phyloP scores from a whole-genome alignment of 768 basidiomycete genomes.

The Suillus fuscotomentosus region DNA sequence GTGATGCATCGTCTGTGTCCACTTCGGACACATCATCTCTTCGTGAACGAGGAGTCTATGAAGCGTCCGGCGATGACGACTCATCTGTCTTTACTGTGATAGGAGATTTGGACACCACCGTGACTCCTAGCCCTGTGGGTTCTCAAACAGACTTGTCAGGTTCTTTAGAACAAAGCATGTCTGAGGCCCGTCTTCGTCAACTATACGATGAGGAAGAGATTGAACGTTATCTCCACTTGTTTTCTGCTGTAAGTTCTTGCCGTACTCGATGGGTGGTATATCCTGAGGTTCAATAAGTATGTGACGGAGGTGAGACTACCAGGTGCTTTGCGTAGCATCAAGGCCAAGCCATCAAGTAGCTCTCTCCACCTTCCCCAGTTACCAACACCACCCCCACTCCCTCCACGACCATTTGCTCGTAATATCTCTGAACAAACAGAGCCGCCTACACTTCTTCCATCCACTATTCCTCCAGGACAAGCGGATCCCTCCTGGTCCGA shows the following conservation, averaged over 20 bases:
- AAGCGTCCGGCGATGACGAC: background rate
- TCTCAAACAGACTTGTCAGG: background rate
- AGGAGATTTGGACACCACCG: background rate
- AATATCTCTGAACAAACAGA: background rate
- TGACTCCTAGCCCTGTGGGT: background rate
- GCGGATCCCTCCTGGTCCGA: slow-evolving; percentile 25
- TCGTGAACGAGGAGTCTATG: background rate
- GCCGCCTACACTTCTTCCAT: slow-evolving; percentile 5
- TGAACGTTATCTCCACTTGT: slow-evolving; percentile 56
- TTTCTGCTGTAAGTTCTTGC: slow-evolving; percentile 50
- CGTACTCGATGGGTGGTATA: background rate
- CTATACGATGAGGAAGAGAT: slow-evolving; percentile 66
- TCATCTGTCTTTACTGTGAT: background rate
- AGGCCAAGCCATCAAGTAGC: background rate
- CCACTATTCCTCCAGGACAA: slow-evolving; percentile 8
- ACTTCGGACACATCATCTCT: background rate
- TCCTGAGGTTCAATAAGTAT: slow-evolving; percentile 37
- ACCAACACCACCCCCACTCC: slow-evolving; percentile 2
- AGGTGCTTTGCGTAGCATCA: slow-evolving; percentile 16
- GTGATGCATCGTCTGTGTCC: background rate
- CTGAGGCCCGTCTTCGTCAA: slow-evolving; percentile 54
- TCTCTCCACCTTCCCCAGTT: background rate
- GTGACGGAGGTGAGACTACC: slow-evolving; percentile 54
- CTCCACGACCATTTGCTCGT: background rate
- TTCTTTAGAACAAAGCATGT: slow-evolving; percentile 32